These are phyloP conservation scores for Skeletonema menzelii DNA, from an alignment of 108 stramenopile species.

Conservation along the genomic window DNA sequence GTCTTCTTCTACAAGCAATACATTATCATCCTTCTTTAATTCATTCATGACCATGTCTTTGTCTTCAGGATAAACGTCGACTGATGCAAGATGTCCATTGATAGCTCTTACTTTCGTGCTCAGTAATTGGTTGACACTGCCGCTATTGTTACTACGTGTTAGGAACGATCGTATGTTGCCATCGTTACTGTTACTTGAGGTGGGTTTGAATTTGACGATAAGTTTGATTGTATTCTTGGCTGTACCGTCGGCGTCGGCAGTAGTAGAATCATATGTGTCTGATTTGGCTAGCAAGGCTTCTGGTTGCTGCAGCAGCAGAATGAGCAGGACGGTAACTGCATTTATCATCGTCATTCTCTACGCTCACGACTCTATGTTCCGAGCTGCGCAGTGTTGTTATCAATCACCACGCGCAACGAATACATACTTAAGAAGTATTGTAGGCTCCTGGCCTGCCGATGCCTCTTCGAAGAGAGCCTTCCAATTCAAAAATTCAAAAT, in stretches of 20 bases:
- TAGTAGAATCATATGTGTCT: neutral
- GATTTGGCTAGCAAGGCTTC: neutral
- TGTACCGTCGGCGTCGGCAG: neutral
- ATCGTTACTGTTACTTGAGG: neutral
- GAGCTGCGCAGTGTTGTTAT: too few relatives aligned
- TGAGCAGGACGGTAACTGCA: neutral
- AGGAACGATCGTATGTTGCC: neutral
- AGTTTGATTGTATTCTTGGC: neutral
- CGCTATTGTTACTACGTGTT: neutral
- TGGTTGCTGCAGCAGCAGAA: neutral
- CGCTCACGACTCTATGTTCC: neutral
- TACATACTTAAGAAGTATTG: too few relatives aligned
- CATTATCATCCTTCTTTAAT: constrained; percentile 20
- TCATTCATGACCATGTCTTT: constrained; percentile 7
- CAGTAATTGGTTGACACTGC: neutral
- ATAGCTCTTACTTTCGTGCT: neutral
- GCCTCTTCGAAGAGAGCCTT: too few relatives aligned
- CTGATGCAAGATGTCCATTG: neutral
- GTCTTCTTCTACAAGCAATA: constrained; percentile 36
- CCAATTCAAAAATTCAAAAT: too few relatives aligned
- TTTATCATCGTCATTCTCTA: neutral
- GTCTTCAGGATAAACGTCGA: neutral
- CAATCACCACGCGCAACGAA: too few relatives aligned
- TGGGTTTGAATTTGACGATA: neutral
- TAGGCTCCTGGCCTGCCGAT: too few relatives aligned